Percentiles rank a stretch among this genome's conserved stretches.
phyloP scores from a whole-genome alignment of 257 asterid genomes.

The Solanum sparsipilum region DNA sequence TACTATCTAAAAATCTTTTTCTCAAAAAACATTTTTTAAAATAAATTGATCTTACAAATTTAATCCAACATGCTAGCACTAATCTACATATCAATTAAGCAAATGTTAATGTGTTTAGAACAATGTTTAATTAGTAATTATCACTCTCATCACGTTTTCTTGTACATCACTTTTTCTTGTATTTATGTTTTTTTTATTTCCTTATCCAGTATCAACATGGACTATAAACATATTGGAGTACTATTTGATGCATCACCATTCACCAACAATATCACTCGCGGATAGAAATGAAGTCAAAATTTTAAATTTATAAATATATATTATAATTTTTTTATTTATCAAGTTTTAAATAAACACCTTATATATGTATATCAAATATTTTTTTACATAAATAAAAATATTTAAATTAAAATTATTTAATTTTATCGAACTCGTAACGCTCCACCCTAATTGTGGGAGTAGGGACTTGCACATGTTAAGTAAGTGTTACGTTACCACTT shows the following conservation, averaged over 20 bases:
- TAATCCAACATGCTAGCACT: background rate
- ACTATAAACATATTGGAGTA: background rate
- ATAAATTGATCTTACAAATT: no score
- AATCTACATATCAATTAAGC: background rate
- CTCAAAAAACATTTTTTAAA: no score
- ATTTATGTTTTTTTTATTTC: background rate
- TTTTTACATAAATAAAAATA: no score
- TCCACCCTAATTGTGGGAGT: background rate
- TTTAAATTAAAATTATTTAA: background rate
- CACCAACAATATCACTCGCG: background rate
- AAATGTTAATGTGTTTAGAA: background rate
- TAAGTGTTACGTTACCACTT: background rate
- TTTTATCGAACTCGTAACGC: background rate
- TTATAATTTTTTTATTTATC: background rate
- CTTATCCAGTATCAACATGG: background rate
- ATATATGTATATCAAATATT: rapidly evolving
- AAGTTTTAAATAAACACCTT: no score
- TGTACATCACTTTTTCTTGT: background rate
- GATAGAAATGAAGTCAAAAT: rapidly evolving
- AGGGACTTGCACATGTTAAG: background rate
- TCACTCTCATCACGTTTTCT: background rate
- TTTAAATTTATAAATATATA: background rate
- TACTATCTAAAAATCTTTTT: background rate
- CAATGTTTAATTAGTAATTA: background rate
- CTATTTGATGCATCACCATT: background rate